Evolutionary conservation across 2,329 filamentous ascomycete species (phyloP), one percentile per base, ranked within the genome.

Genomic region (Blastomyces silverae): DNA sequence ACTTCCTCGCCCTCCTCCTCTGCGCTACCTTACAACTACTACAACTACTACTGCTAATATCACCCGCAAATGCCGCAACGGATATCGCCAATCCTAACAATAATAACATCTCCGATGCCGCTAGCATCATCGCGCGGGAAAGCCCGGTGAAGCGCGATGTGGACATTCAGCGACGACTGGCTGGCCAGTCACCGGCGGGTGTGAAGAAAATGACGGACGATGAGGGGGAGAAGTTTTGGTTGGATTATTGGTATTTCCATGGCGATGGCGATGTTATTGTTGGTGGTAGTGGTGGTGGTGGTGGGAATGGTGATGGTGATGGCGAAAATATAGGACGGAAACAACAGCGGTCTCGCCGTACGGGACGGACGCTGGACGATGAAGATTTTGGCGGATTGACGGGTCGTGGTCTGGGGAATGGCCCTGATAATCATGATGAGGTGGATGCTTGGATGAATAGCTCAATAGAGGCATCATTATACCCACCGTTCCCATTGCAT

Each of bases 221-320:
- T 53, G 75, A 79, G 56, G 78, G 79, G 13, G 79, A 82, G 68
- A 82, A 81, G 69, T 82, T 82, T 70, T 79, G 77, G 61, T 70
- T 77, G 44, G 73, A 79, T 44, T 81, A 81, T 67, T 82, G 79
- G 79, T 62, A 70, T 22, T 79, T 79, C 63, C 70, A 68, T 11
- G 65, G 13, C 20, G 44, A 34, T 25, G 56, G 20, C 13, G 37
- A 37, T 3, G 11, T 1, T 17, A 4, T 15, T 48, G 44, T 2
- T 48, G 39, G 7, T 42, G 10, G 10, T 42, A 8, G 39, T 15
- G 39, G 10, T 42, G 17, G 13, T 34, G 31, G 5, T 15, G 44
- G 44, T 22, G 44, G n/a, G n/a, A n/a, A n/a, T n/a, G n/a, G n/a
- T n/a, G n/a, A 15, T 15, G 44, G 44, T 22, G 44, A n/a, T 48